phyloP scores from a whole-genome alignment of 2,329 filamentous ascomycete species.

The Aspergillus aculeatus region DNA sequence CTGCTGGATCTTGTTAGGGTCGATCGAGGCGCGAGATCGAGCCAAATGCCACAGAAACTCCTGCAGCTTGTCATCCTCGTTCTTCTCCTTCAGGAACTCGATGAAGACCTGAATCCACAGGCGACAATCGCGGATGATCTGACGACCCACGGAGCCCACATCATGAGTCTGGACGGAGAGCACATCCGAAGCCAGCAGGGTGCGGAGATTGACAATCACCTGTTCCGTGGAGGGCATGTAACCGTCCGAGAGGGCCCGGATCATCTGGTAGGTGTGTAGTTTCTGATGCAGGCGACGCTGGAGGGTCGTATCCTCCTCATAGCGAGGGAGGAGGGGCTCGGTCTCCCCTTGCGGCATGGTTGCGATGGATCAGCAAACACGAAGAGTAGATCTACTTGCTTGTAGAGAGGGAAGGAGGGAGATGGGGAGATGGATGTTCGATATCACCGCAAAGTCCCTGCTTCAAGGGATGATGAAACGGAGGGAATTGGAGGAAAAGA shows the following conservation, averaged over 20 bases:
- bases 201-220: constrained; percentile 73
- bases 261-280: constrained; percentile 90
- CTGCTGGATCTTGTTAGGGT: constrained; percentile 62
- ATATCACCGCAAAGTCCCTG: neutral
- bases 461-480: neutral
- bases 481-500: neutral
- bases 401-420: neutral
- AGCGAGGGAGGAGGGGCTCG: constrained; percentile 77
- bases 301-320: constrained; percentile 69
- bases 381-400: neutral
- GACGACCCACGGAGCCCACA: constrained; percentile 73
- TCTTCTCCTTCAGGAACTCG: constrained; percentile 78
- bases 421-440: neutral
- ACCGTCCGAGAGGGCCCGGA: constrained; percentile 74
- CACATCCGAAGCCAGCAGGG: constrained; percentile 72
- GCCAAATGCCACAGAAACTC: constrained; percentile 85
- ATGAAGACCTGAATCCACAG: constrained; percentile 78
- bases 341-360: constrained; percentile 58
- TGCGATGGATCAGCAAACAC: neutral
- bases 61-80: constrained; percentile 79
- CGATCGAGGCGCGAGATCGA: constrained; percentile 69
- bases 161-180: constrained; percentile 73
- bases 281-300: constrained; percentile 82
- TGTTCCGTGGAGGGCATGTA: constrained; percentile 94
- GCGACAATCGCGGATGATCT: constrained; percentile 69